Evolutionary conservation across 371 early-diverging fungal species (phyloP), one percentile per base, ranked within the genome.

Genomic region (Circinella umbellata): DNA sequence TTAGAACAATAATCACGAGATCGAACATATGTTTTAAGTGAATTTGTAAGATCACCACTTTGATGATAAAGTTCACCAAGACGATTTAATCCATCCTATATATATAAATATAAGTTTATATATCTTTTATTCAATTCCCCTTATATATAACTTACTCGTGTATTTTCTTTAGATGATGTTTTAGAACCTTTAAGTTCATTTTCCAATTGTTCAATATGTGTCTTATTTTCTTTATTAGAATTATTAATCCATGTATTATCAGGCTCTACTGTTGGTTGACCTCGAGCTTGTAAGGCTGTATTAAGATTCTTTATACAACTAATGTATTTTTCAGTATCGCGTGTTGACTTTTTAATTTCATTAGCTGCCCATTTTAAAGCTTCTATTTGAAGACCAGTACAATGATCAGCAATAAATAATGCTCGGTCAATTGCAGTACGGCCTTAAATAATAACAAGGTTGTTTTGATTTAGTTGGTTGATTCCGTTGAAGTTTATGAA

Each of bases 1-100:
- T 90, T 89, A 4, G 92, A 86, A 74, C 91, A 90, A 73, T 92
- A 94, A 70, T 96, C 96, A 18, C 94, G 82, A 4, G 92, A 88
- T 9, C 91, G 84, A 3, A 87, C 78, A 74, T 92, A 95, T 57
- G 78, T 83, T 66, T 90, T 91, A 39, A 91, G 76, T 0, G 96
- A 93, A 34, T 76, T 78, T 0, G 77, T 68, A 66, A 92, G 70
- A 57, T 94, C 93, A 13, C 96, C 96, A 60, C 86, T 83, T 11
- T 80, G 77, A 72, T 86, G 91, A 69, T 86, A 89, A 67, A 90
- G 91, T 68, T 93, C 92, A 7, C 93, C 96, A 11, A 95, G 73
- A 18, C 55, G n/a, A 17, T 13, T 53, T 15, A 36, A 42, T 51
- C 42, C 64, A 64, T 38, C 37, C 66, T 46, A 20, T 18, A 53